Percentiles rank a stretch among this genome's conserved stretches.
Evolutionary conservation across 306 rosid species (phyloP).

Genomic region (Comarum palustre): DNA sequence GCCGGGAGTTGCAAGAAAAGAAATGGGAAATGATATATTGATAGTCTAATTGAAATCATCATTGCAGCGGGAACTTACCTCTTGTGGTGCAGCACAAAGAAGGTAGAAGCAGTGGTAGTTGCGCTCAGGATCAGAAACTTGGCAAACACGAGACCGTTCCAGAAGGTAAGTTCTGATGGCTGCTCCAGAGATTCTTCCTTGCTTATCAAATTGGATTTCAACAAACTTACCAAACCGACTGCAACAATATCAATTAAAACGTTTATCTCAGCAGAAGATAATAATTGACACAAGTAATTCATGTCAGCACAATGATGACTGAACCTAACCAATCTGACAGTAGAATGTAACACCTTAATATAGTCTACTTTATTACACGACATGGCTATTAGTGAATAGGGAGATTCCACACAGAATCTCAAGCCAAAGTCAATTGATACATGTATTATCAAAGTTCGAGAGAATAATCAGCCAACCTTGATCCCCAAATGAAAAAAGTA

Average conservation of each 20-base stretch:
- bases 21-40: slow-evolving; percentile 11
- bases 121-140: slow-evolving; percentile 93
- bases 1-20: slow-evolving; percentile 28
- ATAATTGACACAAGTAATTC: neutral
- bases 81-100: slow-evolving; percentile 98
- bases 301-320: slow-evolving; percentile 17
- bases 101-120: slow-evolving; percentile 98
- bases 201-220: slow-evolving; percentile 94
- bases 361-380: neutral
- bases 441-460: slow-evolving; percentile 13
- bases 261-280: slow-evolving; percentile 7
- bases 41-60: slow-evolving; percentile 11
- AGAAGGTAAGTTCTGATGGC: slow-evolving; percentile 96
- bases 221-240: slow-evolving; percentile 99
- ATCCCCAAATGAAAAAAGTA: slow-evolving; percentile 29
- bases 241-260: slow-evolving; percentile 35
- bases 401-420: slow-evolving; percentile 7
- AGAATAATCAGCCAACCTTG: slow-evolving; percentile 20
- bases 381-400: neutral
- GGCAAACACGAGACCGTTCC: slow-evolving; percentile 99
- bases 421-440: slow-evolving; percentile 13
- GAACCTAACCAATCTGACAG: slow-evolving; percentile 13
- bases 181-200: slow-evolving; percentile 98
- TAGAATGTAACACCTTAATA: slow-evolving; percentile 1
- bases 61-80: slow-evolving; percentile 50